These are phyloP conservation scores for Schizosaccharomyces cryophilus DNA, from an alignment of 805 yeast genomes.

Conservation along the genomic window DNA sequence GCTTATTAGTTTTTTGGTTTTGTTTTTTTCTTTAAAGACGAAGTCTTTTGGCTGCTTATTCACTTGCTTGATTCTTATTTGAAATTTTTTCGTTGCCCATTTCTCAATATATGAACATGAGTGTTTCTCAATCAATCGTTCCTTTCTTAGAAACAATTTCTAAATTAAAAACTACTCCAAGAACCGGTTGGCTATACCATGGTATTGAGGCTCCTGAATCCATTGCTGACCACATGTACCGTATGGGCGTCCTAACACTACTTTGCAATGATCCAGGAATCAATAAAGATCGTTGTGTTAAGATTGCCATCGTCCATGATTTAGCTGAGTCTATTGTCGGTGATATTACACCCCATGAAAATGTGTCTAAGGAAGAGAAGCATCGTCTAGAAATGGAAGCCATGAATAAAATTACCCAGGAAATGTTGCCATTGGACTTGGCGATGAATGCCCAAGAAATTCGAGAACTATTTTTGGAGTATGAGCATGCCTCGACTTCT, in stretches of 20 bases:
- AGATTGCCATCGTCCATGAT: constrained; percentile 77
- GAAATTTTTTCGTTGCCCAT: neutral
- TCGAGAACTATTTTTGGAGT: constrained; percentile 57
- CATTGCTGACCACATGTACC: constrained; percentile 73
- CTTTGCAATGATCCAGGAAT: constrained; percentile 21
- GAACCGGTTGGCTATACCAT: constrained; percentile 88
- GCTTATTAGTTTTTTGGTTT: no score
- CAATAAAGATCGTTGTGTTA: constrained; percentile 30
- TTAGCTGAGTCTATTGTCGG: constrained; percentile 88
- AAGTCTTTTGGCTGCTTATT: neutral
- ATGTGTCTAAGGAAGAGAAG: constrained; percentile 53
- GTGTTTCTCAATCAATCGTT: constrained; percentile 7
- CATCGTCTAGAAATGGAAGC: constrained; percentile 58
- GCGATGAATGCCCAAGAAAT: constrained; percentile 36
- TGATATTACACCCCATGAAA: constrained; percentile 69
- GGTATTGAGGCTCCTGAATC: constrained; percentile 22
- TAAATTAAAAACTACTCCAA: constrained; percentile 46
- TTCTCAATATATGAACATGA: neutral
- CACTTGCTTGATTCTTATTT: neutral
- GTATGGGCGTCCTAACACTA: constrained; percentile 70
- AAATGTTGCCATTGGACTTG: constrained; percentile 43
- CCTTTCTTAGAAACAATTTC: constrained; percentile 46
- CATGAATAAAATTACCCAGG: constrained; percentile 34
- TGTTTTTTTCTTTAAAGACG: no score
- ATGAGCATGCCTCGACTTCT: constrained; percentile 54